These are phyloP conservation scores for Podaxis carcinomalis DNA, from an alignment of 768 basidiomycete genomes.

Conservation along the genomic window DNA sequence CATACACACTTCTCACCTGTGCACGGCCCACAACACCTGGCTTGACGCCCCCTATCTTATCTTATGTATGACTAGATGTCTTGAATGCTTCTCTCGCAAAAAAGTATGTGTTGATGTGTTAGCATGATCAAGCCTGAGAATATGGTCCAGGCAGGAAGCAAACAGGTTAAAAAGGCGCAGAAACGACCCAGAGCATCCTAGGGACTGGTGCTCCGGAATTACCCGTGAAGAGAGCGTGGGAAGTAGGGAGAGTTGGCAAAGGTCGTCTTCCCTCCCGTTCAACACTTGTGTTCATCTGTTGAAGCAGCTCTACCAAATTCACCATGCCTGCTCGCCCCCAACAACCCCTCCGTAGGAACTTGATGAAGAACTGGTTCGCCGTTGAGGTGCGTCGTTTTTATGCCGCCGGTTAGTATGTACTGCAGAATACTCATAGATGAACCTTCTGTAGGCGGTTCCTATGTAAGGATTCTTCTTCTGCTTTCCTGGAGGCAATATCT, in stretches of 20 bases:
- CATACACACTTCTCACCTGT: conserved; percentile 8
- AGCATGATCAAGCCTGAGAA: not conserved
- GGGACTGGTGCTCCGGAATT: conserved; percentile 25
- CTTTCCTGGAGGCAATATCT: not conserved
- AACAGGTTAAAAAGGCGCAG: too few species aligned
- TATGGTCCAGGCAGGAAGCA: too few species aligned
- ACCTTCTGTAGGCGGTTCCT: conserved; percentile 38
- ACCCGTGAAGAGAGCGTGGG: conserved; percentile 28
- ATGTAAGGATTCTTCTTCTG: conserved; percentile 32
- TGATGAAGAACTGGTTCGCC: conserved; percentile 71
- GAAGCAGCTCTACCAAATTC: conserved; percentile 2
- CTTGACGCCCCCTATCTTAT: conserved; percentile 26
- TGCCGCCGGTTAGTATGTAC: not conserved
- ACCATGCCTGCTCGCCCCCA: conserved; percentile 18
- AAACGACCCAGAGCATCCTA: too few species aligned
- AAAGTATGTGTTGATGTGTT: not conserved
- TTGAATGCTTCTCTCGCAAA: not conserved
- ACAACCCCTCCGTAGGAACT: conserved; percentile 29
- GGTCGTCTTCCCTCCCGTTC: not conserved
- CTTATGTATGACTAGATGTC: conserved; percentile 26
- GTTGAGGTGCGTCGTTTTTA: conserved; percentile 48
- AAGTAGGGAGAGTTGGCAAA: conserved; percentile 18
- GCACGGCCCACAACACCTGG: conserved; percentile 15
- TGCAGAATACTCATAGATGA: not conserved
- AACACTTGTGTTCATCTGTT: conserved; percentile 2